Base-by-base conservation (phyloP, 345 rosid species). In the Ceriops decandra region DNA sequence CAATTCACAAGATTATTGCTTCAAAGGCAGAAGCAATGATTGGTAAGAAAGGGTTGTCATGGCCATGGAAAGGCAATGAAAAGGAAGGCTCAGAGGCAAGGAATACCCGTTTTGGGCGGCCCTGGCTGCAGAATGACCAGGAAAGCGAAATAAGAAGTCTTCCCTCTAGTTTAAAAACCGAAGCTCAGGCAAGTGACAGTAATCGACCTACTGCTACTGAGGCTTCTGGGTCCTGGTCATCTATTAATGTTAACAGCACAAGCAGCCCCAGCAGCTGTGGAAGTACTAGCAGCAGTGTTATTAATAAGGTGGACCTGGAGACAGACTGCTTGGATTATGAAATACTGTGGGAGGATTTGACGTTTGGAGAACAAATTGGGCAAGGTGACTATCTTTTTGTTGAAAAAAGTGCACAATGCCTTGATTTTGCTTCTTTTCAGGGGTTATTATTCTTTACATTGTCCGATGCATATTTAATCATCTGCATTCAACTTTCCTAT, bases 1-100 rank as follows among this genome's bases (percentile, higher is more conserved):
- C 89, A 27, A 82, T 88, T 73, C 91, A 78, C 73, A 90, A 90
- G 83, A 82, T 81, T 63, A 74, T 88, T 65, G 75, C 93, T 67
- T 84, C 92, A 52, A 92, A 83, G 74, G 96, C 96, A 49, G 95
- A 88, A 81, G 95, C 89, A 64, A 88, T 93, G 95, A 86, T 95
- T 73, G 87, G 80, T 69, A 90, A 82, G 87, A 90, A 86, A 76
- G 93, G 96, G 32, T 66, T 95, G 67, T 75, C 96, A 36, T 95
- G 96, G 98, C 99, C 97, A 42, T 95, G 96, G 99, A 95, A 86
- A 79, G 96, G 90, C 72, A 87, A 84, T 70, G 99, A 86, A 77
- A 84, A 49, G 68, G 98, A 87, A 74, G 86, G 73, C 64, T 72
- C 81, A 35, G 97, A 91, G 63, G 81, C 72, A 74, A 87, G 67